These are phyloP conservation scores for Gigaspora rosea DNA, from an alignment of 192 early-diverging fungal species.

Conservation along the genomic window DNA sequence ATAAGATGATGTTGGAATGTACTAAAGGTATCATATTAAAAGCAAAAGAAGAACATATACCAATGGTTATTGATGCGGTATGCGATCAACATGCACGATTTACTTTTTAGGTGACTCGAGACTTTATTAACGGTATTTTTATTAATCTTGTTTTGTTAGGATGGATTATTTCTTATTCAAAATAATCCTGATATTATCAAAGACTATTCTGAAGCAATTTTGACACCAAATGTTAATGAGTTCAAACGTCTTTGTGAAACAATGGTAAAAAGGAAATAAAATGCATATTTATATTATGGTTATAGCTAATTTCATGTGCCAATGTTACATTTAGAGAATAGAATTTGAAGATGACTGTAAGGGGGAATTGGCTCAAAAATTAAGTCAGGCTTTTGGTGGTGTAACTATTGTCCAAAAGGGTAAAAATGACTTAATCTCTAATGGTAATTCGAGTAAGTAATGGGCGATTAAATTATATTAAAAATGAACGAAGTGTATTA, in stretches of 20 bases:
- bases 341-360: neutral
- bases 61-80: conserved; percentile 92
- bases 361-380: too few species aligned
- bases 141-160: conserved; percentile 43
- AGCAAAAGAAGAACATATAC: conserved; percentile 61
- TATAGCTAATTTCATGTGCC: neutral
- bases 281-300: neutral
- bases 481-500: neutral
- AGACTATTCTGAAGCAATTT: conserved; percentile 70
- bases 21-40: conserved; percentile 68
- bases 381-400: too few species aligned
- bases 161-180: conserved; percentile 80
- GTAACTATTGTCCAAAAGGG: too few species aligned
- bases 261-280: conserved; percentile 37
- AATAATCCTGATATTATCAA: conserved; percentile 68
- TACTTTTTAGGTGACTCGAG: too few species aligned
- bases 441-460: too few species aligned
- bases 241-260: conserved; percentile 75
- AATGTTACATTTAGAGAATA: conserved; percentile 12
- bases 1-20: conserved; percentile 64
- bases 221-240: conserved; percentile 91
- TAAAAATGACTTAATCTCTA: too few species aligned
- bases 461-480: too few species aligned
- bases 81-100: conserved; percentile 1
- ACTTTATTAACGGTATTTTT: too few species aligned